Percentiles rank a stretch among this genome's conserved stretches.
Evolutionary conservation across 306 rosid genomes (phyloP).

Genomic region (Senna siamea): DNA sequence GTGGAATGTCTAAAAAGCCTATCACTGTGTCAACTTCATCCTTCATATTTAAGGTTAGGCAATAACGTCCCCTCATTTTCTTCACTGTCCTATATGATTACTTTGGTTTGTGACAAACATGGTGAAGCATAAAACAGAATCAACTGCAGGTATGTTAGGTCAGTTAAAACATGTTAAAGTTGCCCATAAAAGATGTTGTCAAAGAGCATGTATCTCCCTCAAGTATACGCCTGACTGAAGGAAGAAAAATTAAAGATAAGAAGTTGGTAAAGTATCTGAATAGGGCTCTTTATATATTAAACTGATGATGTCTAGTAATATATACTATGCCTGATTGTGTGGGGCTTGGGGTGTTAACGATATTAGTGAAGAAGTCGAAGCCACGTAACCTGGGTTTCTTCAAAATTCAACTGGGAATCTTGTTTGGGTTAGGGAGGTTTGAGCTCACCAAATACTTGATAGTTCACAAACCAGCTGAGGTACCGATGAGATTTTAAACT

Average conservation of each 20-base stretch:
- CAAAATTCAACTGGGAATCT: conserved; percentile 5
- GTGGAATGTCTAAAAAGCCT: conserved; percentile 97
- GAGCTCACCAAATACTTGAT: not conserved
- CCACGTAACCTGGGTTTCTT: conserved; percentile 15
- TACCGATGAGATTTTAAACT: not conserved
- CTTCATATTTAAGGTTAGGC: conserved; percentile 84
- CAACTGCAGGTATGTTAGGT: conserved; percentile 1
- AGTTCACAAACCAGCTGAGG: conserved; percentile 31
- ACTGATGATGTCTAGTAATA: not conserved
- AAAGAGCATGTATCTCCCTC: conserved; percentile 10
- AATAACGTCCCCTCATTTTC: conserved; percentile 12
- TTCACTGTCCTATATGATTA: conserved; percentile 27
- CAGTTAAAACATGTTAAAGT: not conserved
- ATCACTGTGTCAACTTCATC: conserved; percentile 78
- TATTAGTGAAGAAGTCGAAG: conserved; percentile 13
- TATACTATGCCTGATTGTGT: conserved; percentile 12
- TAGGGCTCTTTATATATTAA: not conserved
- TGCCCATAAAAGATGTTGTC: not conserved
- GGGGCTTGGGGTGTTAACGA: not conserved
- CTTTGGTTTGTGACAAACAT: conserved; percentile 18
- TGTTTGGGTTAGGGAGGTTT: conserved; percentile 21
- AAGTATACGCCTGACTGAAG: conserved; percentile 10
- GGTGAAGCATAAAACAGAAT: conserved; percentile 15
- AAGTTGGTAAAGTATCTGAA: conserved; percentile 7
- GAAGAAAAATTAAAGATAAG: not conserved